A percentile compares a stretch with the other conserved stretches of the same genome.
Evolutionary conservation across 2,329 filamentous ascomycete species (phyloP).

Genomic region (Sporothrix brunneoviolacea): DNA sequence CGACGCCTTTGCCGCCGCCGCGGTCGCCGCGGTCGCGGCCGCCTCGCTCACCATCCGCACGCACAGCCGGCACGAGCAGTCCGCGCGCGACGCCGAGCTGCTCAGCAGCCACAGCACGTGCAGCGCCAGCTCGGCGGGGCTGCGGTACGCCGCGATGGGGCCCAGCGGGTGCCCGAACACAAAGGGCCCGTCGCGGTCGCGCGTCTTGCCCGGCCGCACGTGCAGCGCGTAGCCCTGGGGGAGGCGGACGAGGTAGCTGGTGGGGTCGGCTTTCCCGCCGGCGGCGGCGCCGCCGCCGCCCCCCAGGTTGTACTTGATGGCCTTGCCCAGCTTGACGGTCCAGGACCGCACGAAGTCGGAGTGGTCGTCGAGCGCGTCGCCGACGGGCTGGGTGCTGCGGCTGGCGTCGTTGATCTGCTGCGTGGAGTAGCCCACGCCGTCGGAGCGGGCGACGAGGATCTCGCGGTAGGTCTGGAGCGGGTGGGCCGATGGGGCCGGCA

Average conservation of each 20-base stretch:
- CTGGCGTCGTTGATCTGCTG: constrained; percentile 21
- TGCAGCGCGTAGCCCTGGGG: constrained; percentile 20
- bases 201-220: constrained; percentile 16
- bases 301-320: constrained; percentile 22
- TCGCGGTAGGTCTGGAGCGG: constrained; percentile 16
- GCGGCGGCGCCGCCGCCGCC: not conserved
- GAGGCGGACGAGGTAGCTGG: constrained; percentile 18
- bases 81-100: constrained; percentile 38
- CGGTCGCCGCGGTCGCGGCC: not conserved
- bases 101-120: constrained; percentile 48
- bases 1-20: not conserved
- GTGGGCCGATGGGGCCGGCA: not conserved
- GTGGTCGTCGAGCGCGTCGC: constrained; percentile 16
- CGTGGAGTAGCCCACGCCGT: constrained; percentile 18
- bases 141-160: constrained; percentile 33
- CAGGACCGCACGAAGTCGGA: constrained; percentile 19
- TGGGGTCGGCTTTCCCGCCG: constrained; percentile 5
- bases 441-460: constrained; percentile 17
- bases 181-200: constrained; percentile 56
- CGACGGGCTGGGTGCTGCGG: constrained; percentile 16
- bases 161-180: constrained; percentile 20
- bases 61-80: constrained; percentile 47
- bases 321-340: constrained; percentile 20
- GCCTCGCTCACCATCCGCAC: constrained; percentile 23
- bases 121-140: constrained; percentile 46